Evolutionary conservation across 768 basidiomycete genomes (phyloP).

Genomic region (Boletus coccyginus): DNA sequence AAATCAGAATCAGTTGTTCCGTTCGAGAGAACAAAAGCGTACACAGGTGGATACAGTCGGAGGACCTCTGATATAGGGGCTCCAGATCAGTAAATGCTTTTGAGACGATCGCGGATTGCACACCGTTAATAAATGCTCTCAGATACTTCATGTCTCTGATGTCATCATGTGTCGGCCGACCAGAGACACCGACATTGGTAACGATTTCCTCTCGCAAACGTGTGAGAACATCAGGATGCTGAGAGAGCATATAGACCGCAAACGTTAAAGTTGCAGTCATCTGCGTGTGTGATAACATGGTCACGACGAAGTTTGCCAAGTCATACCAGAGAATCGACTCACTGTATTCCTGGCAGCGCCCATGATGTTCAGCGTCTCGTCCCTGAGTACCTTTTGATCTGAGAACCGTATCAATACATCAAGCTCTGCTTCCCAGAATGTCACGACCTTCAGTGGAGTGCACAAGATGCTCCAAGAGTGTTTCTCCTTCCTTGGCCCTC

Average conservation of each 20-base stretch:
- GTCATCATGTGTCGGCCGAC: slow-evolving; percentile 52
- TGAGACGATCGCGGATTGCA: not conserved
- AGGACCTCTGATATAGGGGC: slow-evolving; percentile 25
- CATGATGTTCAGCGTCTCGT: slow-evolving; percentile 29
- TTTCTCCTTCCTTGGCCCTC: slow-evolving; percentile 40
- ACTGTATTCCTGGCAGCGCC: slow-evolving; percentile 44
- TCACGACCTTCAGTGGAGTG: slow-evolving; percentile 49
- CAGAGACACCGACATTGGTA: slow-evolving; percentile 44
- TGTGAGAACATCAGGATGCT: slow-evolving; percentile 44
- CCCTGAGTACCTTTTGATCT: slow-evolving; percentile 25
- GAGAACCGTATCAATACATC: not conserved
- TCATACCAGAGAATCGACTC: not conserved
- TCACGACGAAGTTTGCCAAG: not conserved
- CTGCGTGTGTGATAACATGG: not conserved
- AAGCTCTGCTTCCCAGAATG: not conserved
- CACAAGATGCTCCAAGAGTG: slow-evolving; percentile 52
- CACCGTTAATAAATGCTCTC: slow-evolving; percentile 64
- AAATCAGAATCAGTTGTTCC: not conserved
- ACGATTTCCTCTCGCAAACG: slow-evolving; percentile 59
- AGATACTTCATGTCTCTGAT: slow-evolving; percentile 63
- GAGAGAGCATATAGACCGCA: slow-evolving; percentile 41
- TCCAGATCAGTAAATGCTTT: not conserved
- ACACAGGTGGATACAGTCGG: slow-evolving; percentile 32
- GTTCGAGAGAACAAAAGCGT: not conserved
- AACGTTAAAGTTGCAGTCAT: slow-evolving; percentile 37